Base-by-base conservation (phyloP, 345 rosid genomes). In the Sisymbrium irio region DNA sequence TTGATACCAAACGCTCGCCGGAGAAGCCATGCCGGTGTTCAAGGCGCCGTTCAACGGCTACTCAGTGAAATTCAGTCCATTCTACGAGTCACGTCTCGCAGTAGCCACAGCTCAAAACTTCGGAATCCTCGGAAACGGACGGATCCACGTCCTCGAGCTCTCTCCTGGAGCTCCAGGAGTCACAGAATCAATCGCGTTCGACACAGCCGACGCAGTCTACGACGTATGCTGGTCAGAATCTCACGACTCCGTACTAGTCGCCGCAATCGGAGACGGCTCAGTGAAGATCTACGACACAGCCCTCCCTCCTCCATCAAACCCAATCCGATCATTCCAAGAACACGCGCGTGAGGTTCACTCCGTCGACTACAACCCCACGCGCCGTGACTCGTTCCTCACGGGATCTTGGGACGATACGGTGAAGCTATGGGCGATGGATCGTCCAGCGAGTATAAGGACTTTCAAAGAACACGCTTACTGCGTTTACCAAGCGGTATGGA, bases 71-170 rank as follows among this genome's bases (percentile, higher is more conserved):
- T 91, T 94, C 83, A 88, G 95, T 54, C 98, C 98, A 0, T 91
- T 91, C 81, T 79, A 88, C 83, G 97, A 91, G 72, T 82, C 89
- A 25, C 93, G 93, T 9, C 83, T 94, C 58, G 96, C 93, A 73
- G 97, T 88, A 44, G 97, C 90, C 56, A 93, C 98, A 19, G 82
- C 98, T 20, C 97, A 91, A 53, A 93, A 91, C 82, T 93, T 89
- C 72, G 98, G 98, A 45, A 93, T 93, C 81, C 87, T 93, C 49
- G 97, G 98, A 18, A 94, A 91, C 73, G 98, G 96, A 11, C 95
- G 97, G 67, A 60, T 91, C 73, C 97, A 94, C 76, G 85, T 94
- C 50, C 89, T 94, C 78, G 83, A 89, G 74, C 88, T 94, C 0
- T 80, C 96, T 28, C 92, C 92, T 0, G 39, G 85, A 74, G 81